phyloP scores from a whole-genome alignment of 2,329 filamentous ascomycete genomes.

The Aspergillus spinulosporus region DNA sequence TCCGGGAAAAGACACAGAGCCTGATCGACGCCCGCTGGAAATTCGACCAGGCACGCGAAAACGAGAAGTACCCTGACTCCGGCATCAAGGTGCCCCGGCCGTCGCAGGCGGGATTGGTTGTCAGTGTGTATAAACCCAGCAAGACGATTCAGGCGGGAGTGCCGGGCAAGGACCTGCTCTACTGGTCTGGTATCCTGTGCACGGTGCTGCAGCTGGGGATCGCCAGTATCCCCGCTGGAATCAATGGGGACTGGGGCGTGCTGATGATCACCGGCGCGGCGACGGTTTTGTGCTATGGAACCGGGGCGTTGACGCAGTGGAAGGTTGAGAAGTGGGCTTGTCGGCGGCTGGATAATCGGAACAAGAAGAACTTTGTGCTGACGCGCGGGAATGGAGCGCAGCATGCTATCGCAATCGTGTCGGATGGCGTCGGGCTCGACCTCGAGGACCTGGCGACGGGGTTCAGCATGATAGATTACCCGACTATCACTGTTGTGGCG shows the following conservation, averaged over 20 bases:
- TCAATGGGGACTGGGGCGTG: slow-evolving; percentile 42
- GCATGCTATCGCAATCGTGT: slow-evolving; percentile 43
- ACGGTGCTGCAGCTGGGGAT: slow-evolving; percentile 33
- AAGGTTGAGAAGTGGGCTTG: slow-evolving; percentile 47
- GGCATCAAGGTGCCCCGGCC: slow-evolving; percentile 17
- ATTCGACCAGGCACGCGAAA: slow-evolving; percentile 5
- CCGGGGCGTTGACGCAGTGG: slow-evolving; percentile 46
- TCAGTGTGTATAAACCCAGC: slow-evolving; percentile 27
- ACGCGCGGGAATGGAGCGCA: slow-evolving; percentile 46
- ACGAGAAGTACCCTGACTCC: slow-evolving; percentile 9
- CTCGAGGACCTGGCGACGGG: slow-evolving; percentile 46
- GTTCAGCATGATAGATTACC: slow-evolving; percentile 17
- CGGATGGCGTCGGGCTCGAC: slow-evolving; percentile 38
- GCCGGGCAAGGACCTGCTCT: slow-evolving; percentile 26
- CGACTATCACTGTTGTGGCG: slow-evolving; percentile 18
- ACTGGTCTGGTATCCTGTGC: slow-evolving; percentile 26
- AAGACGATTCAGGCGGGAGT: slow-evolving; percentile 17
- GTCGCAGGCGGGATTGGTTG: slow-evolving; percentile 27
- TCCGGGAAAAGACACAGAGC: slow-evolving; percentile 13
- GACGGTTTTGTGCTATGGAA: slow-evolving; percentile 38
- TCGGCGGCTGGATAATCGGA: slow-evolving; percentile 24
- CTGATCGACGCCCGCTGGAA: slow-evolving; percentile 19
- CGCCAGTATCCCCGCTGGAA: slow-evolving; percentile 35
- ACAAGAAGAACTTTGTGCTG: slow-evolving; percentile 34
- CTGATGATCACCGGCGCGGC: slow-evolving; percentile 44